Evolutionary conservation across 2,329 filamentous ascomycete genomes (phyloP), one percentile per base, ranked within the genome.

Genomic region (Fusarium sp.): DNA sequence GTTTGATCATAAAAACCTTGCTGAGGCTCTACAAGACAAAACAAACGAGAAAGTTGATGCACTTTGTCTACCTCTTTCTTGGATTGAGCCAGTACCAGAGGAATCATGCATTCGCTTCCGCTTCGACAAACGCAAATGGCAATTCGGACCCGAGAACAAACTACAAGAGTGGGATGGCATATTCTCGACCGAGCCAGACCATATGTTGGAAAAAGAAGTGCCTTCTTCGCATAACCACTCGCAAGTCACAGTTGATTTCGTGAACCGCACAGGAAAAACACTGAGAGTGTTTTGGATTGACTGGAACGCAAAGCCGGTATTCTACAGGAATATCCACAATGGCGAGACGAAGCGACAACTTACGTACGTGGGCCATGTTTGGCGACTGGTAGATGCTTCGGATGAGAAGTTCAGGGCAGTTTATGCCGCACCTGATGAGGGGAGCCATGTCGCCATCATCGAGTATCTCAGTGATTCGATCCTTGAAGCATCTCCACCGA

Each of bases 241-340:
- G 6, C 33, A 26, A 5, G 62, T 69, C 19, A 61, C 61, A 0
- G 48, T 75, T 20, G 69, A 66, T 11, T 71, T 76, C n/a, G 50
- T 73, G 47, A 76, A 76, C 44, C 68, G 64, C 0, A 75, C 70
- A 3, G 57, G 60, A 3, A 56, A 46, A 7, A 46, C 51, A 11
- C 45, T 76, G 20, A 61, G 53, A 7, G 56, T 67, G 20, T 71
- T 62, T 7, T 76, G 75, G 72, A 71, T 76, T 19, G 65, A 71
- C 43, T 71, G 69, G 57, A 28, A 68, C 6, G 66, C 58, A 3
- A 65, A 70, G 9, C 24, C 68, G 14, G 30, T 55, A 2, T 57
- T 52, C 15, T 74, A 71, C 65, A 10, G 55, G 64, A 43, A 48
- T 20, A 45, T 76, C 63, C 45, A 13, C 1, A 39, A 48, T 20